Evolutionary conservation across 129 eudicot genomes (phyloP).

Genomic region (Pulicaria dysenterica): DNA sequence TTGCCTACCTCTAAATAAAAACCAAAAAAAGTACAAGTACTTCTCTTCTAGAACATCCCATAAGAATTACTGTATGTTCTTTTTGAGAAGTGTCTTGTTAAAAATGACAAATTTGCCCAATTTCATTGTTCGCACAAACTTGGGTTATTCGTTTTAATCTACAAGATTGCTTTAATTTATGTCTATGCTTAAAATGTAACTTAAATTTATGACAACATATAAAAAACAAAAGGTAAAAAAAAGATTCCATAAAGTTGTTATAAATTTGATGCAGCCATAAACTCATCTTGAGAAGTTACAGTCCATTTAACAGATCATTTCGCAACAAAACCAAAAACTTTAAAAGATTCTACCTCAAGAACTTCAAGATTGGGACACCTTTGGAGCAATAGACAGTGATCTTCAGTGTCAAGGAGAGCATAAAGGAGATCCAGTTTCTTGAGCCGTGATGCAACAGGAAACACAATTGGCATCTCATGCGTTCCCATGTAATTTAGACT

Average conservation of each 20-base stretch:
- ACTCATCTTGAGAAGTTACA: too few species aligned
- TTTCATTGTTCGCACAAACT: neutral
- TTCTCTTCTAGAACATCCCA: too few species aligned
- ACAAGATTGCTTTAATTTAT: neutral
- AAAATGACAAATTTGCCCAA: constrained; percentile 1
- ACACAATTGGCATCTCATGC: constrained; percentile 59
- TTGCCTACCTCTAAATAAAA: too few species aligned
- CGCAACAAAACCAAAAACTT: neutral
- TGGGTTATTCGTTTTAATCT: neutral
- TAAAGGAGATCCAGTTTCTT: constrained; percentile 75
- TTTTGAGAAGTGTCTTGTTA: neutral
- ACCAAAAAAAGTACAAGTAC: too few species aligned
- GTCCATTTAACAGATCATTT: neutral
- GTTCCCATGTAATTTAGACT: constrained; percentile 64
- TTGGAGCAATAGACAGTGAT: constrained; percentile 55
- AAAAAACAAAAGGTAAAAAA: neutral
- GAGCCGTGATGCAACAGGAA: constrained; percentile 60
- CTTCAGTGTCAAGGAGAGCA: constrained; percentile 65
- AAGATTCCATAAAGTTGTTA: too few species aligned
- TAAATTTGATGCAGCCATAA: too few species aligned
- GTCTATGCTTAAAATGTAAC: too few species aligned
- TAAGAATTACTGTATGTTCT: neutral
- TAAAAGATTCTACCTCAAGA: constrained; percentile 63
- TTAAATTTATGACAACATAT: neutral
- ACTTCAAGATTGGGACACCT: constrained; percentile 78